A percentile compares a stretch with the other conserved stretches of the same genome.
Conservation (phyloP, 768 basidiomycete genomes). For the Piloderma croceum region DNA sequence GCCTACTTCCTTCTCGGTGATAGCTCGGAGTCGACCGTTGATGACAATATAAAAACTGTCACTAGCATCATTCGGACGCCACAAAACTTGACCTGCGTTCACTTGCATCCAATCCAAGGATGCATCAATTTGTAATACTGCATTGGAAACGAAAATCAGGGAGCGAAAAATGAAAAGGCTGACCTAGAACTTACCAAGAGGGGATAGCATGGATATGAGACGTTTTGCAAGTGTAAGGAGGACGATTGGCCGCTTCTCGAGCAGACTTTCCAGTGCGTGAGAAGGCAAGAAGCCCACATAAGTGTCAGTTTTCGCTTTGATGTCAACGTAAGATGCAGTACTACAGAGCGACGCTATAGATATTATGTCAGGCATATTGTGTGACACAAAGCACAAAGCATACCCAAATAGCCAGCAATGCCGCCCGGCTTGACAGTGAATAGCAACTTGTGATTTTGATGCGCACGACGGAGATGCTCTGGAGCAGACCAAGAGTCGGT, state of each 20-base stretch:
- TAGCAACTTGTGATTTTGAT: constrained; percentile 56
- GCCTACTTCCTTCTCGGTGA: constrained; percentile 73
- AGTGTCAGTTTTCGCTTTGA: constrained; percentile 95
- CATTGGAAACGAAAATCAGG: not conserved
- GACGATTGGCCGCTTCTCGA: constrained; percentile 94
- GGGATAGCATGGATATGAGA: constrained; percentile 91
- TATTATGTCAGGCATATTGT: constrained; percentile 1
- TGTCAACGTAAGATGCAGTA: constrained; percentile 93
- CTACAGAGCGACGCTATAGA: constrained; percentile 77
- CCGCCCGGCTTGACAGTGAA: constrained; percentile 97
- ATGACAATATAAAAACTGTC: constrained; percentile 98
- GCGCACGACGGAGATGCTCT: constrained; percentile 28
- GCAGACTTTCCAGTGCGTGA: constrained; percentile 78
- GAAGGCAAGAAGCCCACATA: constrained; percentile 95
- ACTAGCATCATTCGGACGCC: constrained; percentile 84
- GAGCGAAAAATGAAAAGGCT: not conserved
- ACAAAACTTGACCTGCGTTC: constrained; percentile 89
- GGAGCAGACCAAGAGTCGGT: constrained; percentile 34
- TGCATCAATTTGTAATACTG: constrained; percentile 94
- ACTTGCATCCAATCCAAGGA: constrained; percentile 99
- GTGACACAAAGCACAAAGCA: constrained; percentile 11
- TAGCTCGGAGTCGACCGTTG: constrained; percentile 90
- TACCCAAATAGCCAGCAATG: constrained; percentile 93
- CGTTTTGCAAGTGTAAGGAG: constrained; percentile 92
- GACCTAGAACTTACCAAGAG: constrained; percentile 55